Base-by-base conservation (phyloP, 2,329 filamentous ascomycete genomes). In the Alternaria metachromatica region DNA sequence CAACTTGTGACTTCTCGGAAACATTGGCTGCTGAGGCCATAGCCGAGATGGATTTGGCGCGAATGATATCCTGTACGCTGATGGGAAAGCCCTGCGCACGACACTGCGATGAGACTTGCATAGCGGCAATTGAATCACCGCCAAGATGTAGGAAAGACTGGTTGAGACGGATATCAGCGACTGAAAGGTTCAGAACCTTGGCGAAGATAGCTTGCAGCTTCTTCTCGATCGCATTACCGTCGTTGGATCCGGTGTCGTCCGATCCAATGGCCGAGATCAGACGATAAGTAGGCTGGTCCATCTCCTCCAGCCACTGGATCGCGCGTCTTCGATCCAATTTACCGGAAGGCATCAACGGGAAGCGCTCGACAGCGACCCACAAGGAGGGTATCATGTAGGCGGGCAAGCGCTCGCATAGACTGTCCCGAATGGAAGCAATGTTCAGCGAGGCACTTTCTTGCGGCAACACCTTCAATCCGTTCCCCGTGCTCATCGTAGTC, bases 91-190 rank as follows among this genome's bases (percentile, higher is more conserved):
- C 74, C 41, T 77, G 69, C 5, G 74, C 68, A 21, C 75, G 73
- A 45, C 75, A 77, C 53, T 74, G 71, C 4, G 75, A 76, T 1
- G 72, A 75, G 20, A 78, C 75, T 58, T 78, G 76, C 76, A 79
- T 79, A 5, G 76, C 76, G 37, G 76, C 72, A 57, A 79, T 79
- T 5, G 72, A 75, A 51, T 79, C 77, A n/a, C 77, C 76, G 13
- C 77, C 76, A 8, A 79, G 64, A 48, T 77, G 76, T 30, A 79
- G 51, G 62, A 79, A 79, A 0, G 74, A 76, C 54, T 76, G 74
- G 20, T 74, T 78, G 25, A 77, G 67, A 10, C 74, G 67, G n/a
- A 78, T 67, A 23, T 76, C 71, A 49, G 72, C 71, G 2, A 62
- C 13, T 3, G 69, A 63, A 1, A 78, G 64, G 48, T 76, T 77